Evolutionary conservation across 169 alveolate species (phyloP), one percentile per base, ranked within the genome.

Genomic region (Fabrea salina): DNA sequence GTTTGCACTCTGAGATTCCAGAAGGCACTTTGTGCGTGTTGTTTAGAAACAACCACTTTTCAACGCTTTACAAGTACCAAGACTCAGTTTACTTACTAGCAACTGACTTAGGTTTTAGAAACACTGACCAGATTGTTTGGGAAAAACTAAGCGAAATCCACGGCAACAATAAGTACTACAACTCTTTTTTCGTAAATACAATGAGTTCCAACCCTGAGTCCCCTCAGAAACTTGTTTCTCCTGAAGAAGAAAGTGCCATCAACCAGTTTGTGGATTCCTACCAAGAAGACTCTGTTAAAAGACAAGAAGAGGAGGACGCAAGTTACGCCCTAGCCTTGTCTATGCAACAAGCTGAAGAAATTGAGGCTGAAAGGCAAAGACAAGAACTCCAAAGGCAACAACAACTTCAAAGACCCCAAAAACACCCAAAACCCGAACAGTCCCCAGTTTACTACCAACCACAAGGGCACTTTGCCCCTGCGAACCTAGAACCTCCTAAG

Each of bases 41-140:
- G 11, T 72, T 72, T 72, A 50, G 80, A 51, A 72, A 72, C 35
- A 72, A 72, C 54, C 80, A 72, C 49, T 72, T 72, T 72, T 72
- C 80, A 19, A 72, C 80, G 11, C n/a, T 72, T 1, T n/a, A 22
- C 25, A 72, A 72, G 50, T 50, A 72, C 19, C 7, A 50, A 13
- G 47, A 51, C 8, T 30, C 25, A 11, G 25, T 72, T 11, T 72
- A 49, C 37, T 16, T 32, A 49, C 80, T 72, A 27, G 80, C 80
- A 32, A 72, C 80, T 72, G 80, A 72, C 35, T 13, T 50, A 11
- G 80, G 71, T 32, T 72, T 50, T 72, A 22, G n/a, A 13, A 43
- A 68, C 11, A 30, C 78, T 40, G 64, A 40, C 7, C 44, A 68
- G 4, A 44, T 68, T 1, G 67, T 44, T 4, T 68, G 78, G 67